A percentile compares a stretch with the other conserved stretches of the same genome.
Evolutionary conservation across 2,329 filamentous ascomycete genomes (phyloP).

Genomic region (Ceratocystis harringtonii): DNA sequence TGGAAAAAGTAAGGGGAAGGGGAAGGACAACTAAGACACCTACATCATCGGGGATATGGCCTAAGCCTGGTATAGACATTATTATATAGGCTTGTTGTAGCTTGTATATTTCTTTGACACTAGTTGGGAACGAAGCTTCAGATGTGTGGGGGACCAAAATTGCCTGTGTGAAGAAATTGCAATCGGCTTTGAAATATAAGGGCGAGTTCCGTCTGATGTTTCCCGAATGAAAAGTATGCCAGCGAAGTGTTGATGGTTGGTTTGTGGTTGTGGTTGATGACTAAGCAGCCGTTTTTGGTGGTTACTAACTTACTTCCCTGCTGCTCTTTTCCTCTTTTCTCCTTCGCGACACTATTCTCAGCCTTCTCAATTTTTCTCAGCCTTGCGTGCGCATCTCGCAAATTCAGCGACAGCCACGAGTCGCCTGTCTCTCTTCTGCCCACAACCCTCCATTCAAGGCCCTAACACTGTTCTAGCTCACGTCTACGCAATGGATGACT

Average conservation of each 20-base stretch:
- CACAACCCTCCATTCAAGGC: background rate
- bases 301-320: background rate
- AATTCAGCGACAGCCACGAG: background rate
- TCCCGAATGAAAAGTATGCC: background rate
- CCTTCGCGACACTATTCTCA: constrained; percentile 6
- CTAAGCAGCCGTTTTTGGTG: constrained; percentile 1
- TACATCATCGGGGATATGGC: constrained; percentile 49
- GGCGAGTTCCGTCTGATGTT: background rate
- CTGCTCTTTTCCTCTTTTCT: background rate
- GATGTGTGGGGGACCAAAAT: background rate
- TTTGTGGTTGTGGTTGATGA: background rate
- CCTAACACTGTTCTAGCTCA: background rate
- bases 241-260: background rate
- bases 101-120: background rate
- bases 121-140: background rate
- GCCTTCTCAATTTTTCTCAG: constrained; percentile 10
- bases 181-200: no score
- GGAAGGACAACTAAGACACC: constrained; percentile 22
- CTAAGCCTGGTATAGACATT: constrained; percentile 64
- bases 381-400: constrained; percentile 10
- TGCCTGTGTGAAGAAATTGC: no score
- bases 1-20: background rate
- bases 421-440: background rate
- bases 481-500: constrained; percentile 57
- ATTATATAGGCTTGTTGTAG: constrained; percentile 10